Evolutionary conservation across 106 monocot species (phyloP).

Genomic region (Phalaenopsis aphrodite): DNA sequence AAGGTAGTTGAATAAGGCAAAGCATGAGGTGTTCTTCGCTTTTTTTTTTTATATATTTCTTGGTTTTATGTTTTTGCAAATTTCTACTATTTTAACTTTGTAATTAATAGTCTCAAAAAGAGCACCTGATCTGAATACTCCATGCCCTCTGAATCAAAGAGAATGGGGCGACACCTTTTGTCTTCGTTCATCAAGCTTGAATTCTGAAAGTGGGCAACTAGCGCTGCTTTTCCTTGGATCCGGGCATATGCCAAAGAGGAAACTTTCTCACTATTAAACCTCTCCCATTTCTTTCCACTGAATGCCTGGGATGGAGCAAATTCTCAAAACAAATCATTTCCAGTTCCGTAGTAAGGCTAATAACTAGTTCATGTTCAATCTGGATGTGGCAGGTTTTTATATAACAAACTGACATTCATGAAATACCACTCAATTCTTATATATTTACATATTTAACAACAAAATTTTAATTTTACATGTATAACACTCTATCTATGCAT

Average conservation of each 20-base stretch:
- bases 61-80: not conserved
- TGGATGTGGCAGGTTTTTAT: not conserved
- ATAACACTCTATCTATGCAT: no score
- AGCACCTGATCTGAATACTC: constrained; percentile 37
- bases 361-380: not conserved
- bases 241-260: constrained; percentile 50
- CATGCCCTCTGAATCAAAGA: constrained; percentile 31
- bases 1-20: not conserved
- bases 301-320: constrained; percentile 23
- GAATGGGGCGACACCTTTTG: constrained; percentile 48
- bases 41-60: not conserved
- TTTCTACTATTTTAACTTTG: not conserved
- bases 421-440: not conserved
- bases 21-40: no score
- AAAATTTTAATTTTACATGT: no score
- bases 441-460: no score
- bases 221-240: constrained; percentile 51
- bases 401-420: not conserved
- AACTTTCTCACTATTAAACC: constrained; percentile 68
- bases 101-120: not conserved
- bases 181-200: constrained; percentile 77
- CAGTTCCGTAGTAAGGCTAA: not conserved
- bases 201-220: constrained; percentile 55
- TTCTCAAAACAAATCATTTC: not conserved
- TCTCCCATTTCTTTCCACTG: constrained; percentile 55